A percentile compares a stretch with the other conserved stretches of the same genome.
phyloP scores from a whole-genome alignment of 228 moss, liverwort and hornwort species.

The Sphagnum magellanicum region DNA sequence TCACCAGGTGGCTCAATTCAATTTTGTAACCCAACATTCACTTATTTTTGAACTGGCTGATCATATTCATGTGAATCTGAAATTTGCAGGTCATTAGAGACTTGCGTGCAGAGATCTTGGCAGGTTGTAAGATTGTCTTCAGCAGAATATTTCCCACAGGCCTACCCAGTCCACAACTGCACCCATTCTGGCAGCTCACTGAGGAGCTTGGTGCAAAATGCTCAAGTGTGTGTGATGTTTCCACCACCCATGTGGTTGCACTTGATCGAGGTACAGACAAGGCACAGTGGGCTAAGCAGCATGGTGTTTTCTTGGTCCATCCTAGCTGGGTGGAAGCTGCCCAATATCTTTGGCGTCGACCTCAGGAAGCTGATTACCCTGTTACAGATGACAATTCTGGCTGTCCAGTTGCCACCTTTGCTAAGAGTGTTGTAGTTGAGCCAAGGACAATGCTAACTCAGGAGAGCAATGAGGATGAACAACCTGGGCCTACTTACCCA shows the following conservation, averaged over 20 bases:
- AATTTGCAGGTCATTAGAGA: slow-evolving; percentile 56
- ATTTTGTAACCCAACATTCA: no score
- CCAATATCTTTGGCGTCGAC: slow-evolving; percentile 77
- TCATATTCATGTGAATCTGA: neutral
- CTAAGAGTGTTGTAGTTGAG: slow-evolving; percentile 47
- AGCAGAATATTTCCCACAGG: slow-evolving; percentile 68
- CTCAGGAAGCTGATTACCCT: slow-evolving; percentile 66
- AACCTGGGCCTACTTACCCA: neutral
- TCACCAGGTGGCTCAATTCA: no score
- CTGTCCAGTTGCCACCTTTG: slow-evolving; percentile 39
- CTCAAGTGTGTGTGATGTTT: slow-evolving; percentile 33
- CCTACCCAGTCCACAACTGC: slow-evolving; percentile 45
- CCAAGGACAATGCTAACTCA: neutral
- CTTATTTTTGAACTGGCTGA: no score
- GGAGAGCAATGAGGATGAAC: neutral
- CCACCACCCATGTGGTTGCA: slow-evolving; percentile 78
- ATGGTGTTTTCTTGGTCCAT: slow-evolving; percentile 62
- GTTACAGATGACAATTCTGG: slow-evolving; percentile 48
- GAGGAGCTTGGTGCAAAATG: slow-evolving; percentile 77
- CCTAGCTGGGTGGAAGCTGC: slow-evolving; percentile 98
- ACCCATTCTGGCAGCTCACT: slow-evolving; percentile 74
- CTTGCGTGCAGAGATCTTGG: slow-evolving; percentile 47
- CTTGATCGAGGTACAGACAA: slow-evolving; percentile 73
- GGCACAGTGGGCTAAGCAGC: slow-evolving; percentile 75
- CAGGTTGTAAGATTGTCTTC: slow-evolving; percentile 73